phyloP scores from a whole-genome alignment of 2,329 filamentous ascomycete species.

The Lachnellula arida region DNA sequence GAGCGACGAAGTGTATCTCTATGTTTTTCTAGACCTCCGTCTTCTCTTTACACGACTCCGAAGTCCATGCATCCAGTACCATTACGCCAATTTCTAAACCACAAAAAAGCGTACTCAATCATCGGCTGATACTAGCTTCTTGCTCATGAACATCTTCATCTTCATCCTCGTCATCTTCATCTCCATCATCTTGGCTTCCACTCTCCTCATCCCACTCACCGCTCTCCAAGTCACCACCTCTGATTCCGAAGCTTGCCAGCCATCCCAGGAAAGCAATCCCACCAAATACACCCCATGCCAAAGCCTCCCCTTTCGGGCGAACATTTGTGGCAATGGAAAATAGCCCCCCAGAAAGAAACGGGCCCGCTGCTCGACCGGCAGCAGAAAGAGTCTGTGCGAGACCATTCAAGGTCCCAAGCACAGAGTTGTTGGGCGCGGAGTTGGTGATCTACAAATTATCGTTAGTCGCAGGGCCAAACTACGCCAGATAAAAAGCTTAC shows the following conservation, averaged over 20 bases:
- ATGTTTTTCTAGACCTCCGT: neutral
- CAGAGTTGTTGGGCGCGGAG: conserved; percentile 78
- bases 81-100: neutral
- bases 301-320: conserved; percentile 72
- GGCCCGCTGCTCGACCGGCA: conserved; percentile 80
- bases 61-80: neutral
- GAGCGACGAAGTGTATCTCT: neutral
- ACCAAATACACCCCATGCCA: conserved; percentile 85
- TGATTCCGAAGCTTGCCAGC: conserved; percentile 71
- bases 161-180: neutral
- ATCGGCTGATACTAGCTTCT: neutral
- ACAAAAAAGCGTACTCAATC: neutral
- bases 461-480: neutral
- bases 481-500: conserved; percentile 47
- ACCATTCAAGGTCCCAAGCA: conserved; percentile 85
- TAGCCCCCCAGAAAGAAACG: conserved; percentile 80
- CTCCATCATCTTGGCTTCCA: conserved; percentile 4
- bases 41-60: neutral
- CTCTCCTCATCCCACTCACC: conserved; percentile 39
- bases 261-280: conserved; percentile 79
- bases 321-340: conserved; percentile 76
- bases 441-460: conserved; percentile 70
- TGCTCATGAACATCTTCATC: neutral
- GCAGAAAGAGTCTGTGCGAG: conserved; percentile 92
- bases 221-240: conserved; percentile 57